Conservation (phyloP, 306 rosid genomes). For the Dalbergia cultrata region DNA sequence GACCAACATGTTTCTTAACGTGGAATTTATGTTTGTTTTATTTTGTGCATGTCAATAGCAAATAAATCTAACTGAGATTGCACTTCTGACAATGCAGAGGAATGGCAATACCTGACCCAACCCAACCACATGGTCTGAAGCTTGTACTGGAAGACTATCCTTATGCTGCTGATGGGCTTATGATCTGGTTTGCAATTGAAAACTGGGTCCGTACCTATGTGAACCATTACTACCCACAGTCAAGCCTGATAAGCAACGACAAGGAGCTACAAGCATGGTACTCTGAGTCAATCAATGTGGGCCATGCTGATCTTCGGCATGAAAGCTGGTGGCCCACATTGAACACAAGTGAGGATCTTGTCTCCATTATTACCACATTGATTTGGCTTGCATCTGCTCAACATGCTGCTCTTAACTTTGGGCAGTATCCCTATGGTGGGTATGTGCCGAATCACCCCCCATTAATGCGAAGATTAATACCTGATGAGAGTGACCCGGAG, state of each 20-base stretch:
- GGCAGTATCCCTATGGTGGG: conserved; percentile 96
- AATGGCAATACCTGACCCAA: conserved; percentile 85
- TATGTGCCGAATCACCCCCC: conserved; percentile 96
- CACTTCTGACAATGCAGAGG: conserved; percentile 57
- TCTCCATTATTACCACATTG: conserved; percentile 71
- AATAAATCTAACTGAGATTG: conserved; percentile 43
- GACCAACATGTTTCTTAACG: neutral
- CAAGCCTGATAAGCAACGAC: conserved; percentile 65
- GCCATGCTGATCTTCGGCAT: conserved; percentile 78
- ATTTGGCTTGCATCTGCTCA: conserved; percentile 96
- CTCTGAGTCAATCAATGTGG: conserved; percentile 86
- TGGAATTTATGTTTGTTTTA: conserved; percentile 29
- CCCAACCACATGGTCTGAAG: conserved; percentile 87
- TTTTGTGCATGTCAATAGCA: conserved; percentile 25
- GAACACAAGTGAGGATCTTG: conserved; percentile 66
- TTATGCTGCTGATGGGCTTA: conserved; percentile 82
- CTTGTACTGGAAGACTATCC: conserved; percentile 85
- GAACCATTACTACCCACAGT: conserved; percentile 73
- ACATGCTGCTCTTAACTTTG: conserved; percentile 98
- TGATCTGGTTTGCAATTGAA: conserved; percentile 90
- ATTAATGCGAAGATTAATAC: conserved; percentile 77
- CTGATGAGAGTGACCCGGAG: conserved; percentile 82
- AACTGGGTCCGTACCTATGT: conserved; percentile 83
- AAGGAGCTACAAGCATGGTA: conserved; percentile 91
- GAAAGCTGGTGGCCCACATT: conserved; percentile 90